Conservation (phyloP, 345 rosid genomes). For the Eucalyptus pauciflora region DNA sequence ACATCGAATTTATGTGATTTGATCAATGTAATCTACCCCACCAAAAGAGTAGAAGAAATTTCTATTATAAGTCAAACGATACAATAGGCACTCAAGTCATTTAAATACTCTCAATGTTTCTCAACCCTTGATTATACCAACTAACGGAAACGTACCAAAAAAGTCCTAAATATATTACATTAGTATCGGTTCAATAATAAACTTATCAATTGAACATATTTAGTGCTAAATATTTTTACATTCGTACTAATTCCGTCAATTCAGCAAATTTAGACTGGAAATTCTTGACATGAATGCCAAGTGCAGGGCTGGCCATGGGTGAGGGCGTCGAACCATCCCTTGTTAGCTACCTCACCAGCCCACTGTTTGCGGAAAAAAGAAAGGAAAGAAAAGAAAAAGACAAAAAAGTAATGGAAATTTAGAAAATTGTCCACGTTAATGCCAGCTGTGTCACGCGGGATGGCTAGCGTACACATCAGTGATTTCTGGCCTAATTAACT, state of each 20-base stretch:
- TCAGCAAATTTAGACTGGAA: not conserved
- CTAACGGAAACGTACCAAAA: too few relatives aligned
- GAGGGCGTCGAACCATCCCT: not conserved
- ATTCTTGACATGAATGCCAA: too few relatives aligned
- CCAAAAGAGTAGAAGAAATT: not conserved
- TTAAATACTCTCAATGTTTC: not conserved
- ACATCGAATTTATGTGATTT: not conserved
- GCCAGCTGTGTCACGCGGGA: accelerated
- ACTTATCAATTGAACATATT: too few relatives aligned
- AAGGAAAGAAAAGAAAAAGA: too few relatives aligned
- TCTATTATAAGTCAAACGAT: not conserved
- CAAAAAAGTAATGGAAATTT: not conserved
- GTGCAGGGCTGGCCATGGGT: not conserved
- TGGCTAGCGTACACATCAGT: too few relatives aligned
- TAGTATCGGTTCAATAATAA: too few relatives aligned
- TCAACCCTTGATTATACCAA: not conserved
- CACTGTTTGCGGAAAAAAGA: not conserved
- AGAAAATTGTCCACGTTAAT: too few relatives aligned
- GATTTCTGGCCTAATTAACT: too few relatives aligned
- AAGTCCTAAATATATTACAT: not conserved
- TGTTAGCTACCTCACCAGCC: not conserved
- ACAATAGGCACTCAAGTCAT: not conserved
- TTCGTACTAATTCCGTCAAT: too few relatives aligned
- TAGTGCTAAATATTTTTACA: too few relatives aligned
- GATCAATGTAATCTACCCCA: not conserved